Percentiles rank a stretch among this genome's conserved stretches.
These are phyloP conservation scores for Zygoascus meyerae DNA, from an alignment of 1,139 yeast genomes.

Conservation along the genomic window DNA sequence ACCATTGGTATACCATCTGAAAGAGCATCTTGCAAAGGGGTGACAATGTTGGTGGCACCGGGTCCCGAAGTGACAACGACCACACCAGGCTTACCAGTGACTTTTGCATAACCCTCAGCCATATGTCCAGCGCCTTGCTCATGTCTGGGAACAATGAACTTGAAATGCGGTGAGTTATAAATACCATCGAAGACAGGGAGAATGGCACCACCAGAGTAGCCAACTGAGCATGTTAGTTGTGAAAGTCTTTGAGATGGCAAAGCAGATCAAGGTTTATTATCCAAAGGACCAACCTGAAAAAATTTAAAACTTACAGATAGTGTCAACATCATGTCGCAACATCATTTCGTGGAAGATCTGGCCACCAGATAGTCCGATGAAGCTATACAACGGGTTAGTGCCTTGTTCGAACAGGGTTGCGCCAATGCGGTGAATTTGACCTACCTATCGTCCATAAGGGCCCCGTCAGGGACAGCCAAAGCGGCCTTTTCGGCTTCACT, in stretches of 20 bases:
- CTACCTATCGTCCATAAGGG: conserved; percentile 26
- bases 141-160: conserved; percentile 89
- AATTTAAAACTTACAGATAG: conserved; percentile 68
- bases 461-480: conserved; percentile 11
- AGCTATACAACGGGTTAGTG: conserved; percentile 58
- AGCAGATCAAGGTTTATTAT: neutral
- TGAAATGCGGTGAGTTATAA: conserved; percentile 81
- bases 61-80: conserved; percentile 98
- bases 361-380: conserved; percentile 94
- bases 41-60: conserved; percentile 95
- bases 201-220: conserved; percentile 95
- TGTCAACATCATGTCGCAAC: conserved; percentile 91
- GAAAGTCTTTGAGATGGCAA: neutral
- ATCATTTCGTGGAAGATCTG: conserved; percentile 98
- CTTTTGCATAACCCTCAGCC: conserved; percentile 99
- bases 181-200: conserved; percentile 97
- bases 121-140: conserved; percentile 99
- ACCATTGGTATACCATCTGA: conserved; percentile 97
- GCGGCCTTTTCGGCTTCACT: conserved; percentile 18
- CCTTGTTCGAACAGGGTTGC: neutral
- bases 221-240: conserved; percentile 41
- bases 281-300: neutral
- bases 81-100: conserved; percentile 95
- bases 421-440: neutral
- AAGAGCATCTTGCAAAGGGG: conserved; percentile 96